Evolutionary conservation across 164 flowering plant genomes (phyloP).

Genomic region (Aristolochia fimbriata): DNA sequence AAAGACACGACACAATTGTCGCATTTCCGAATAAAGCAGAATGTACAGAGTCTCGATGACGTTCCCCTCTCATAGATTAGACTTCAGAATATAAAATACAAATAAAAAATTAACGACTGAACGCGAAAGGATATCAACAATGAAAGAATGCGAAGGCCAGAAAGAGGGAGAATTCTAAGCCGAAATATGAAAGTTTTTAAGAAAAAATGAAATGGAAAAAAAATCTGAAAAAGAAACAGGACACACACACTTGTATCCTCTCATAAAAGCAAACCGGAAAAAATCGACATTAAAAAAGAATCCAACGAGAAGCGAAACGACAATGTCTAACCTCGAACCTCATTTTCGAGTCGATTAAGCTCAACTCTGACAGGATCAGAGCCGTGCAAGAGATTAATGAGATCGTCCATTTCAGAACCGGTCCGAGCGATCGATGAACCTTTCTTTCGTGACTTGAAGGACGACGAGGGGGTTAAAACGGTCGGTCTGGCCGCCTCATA

Average conservation of each 20-base stretch:
- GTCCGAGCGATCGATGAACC: constrained; percentile 14
- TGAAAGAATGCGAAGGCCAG: too few species aligned
- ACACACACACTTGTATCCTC: not conserved
- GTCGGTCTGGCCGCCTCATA: constrained; percentile 10
- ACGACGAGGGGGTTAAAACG: constrained; percentile 20
- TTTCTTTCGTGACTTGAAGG: constrained; percentile 31
- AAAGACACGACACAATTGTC: too few species aligned
- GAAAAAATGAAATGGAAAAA: not conserved
- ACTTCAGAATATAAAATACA: too few species aligned
- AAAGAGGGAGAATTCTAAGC: too few species aligned
- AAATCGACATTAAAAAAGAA: not conserved
- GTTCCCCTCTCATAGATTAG: too few species aligned
- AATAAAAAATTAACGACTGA: too few species aligned
- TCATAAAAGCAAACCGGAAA: not conserved
- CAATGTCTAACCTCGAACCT: constrained; percentile 39
- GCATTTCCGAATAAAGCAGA: too few species aligned
- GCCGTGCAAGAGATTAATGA: constrained; percentile 48
- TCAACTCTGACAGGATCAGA: constrained; percentile 61
- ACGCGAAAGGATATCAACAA: too few species aligned
- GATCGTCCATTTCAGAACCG: constrained; percentile 36
- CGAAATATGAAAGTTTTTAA: not conserved
- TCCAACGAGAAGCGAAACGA: not conserved
- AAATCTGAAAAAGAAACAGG: not conserved
- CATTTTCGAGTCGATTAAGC: constrained; percentile 63
- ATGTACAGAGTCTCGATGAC: too few species aligned